Conservation (phyloP, 2,329 filamentous ascomycete genomes). For the Fusarium cicatricum region DNA sequence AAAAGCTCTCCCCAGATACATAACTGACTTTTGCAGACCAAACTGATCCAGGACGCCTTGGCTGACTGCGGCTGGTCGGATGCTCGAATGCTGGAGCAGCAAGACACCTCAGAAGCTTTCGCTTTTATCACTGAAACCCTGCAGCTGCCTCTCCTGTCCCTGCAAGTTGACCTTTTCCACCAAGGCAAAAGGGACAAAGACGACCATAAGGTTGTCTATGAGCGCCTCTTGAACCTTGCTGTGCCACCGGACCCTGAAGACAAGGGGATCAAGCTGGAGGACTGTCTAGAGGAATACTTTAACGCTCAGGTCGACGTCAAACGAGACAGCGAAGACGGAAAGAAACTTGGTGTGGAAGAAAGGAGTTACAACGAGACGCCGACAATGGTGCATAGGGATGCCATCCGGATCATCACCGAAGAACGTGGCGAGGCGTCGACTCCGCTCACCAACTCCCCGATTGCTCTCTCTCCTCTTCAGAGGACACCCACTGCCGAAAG, state of each 20-base stretch:
- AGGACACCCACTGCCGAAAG: conserved; percentile 31
- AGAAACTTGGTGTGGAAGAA: conserved; percentile 49
- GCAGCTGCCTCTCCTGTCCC: conserved; percentile 83
- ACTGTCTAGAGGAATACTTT: conserved; percentile 94
- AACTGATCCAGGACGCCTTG: conserved; percentile 82
- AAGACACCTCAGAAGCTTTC: conserved; percentile 96
- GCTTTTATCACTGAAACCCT: conserved; percentile 92
- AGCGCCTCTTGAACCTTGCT: conserved; percentile 87
- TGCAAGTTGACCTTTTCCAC: conserved; percentile 96
- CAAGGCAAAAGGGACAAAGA: conserved; percentile 85
- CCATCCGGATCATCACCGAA: conserved; percentile 46
- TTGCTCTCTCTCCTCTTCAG: conserved; percentile 40
- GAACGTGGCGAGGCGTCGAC: conserved; percentile 47
- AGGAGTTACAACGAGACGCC: conserved; percentile 34
- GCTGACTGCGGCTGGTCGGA: conserved; percentile 90
- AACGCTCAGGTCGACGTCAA: conserved; percentile 92
- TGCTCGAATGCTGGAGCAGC: conserved; percentile 78
- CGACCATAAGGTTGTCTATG: conserved; percentile 94
- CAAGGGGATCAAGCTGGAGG: conserved; percentile 80
- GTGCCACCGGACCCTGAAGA: conserved; percentile 80
- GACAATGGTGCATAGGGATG: conserved; percentile 43
- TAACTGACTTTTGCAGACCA: conserved; percentile 65
- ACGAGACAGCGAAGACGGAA: conserved; percentile 70
- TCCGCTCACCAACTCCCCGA: conserved; percentile 46
- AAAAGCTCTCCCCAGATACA: background rate